Conservation (phyloP, 371 early-diverging fungal genomes). For the Mortierella sp. region DNA sequence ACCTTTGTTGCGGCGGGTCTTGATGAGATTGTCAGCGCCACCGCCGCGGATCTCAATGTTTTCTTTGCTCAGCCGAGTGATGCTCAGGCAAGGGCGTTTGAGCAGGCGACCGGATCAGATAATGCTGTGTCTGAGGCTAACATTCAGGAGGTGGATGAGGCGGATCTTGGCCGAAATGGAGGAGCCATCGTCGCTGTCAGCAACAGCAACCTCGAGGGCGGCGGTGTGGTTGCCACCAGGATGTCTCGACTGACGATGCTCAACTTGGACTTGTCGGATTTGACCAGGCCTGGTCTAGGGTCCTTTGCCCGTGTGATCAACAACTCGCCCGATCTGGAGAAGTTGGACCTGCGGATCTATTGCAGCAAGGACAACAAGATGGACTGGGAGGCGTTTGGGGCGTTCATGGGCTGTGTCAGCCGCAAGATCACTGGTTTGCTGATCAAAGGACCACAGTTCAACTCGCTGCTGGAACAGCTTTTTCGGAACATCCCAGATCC, state of each 20-base stretch:
- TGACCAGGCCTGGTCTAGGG: constrained; percentile 1
- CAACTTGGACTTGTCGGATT: background rate
- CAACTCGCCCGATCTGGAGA: background rate
- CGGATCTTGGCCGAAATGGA: background rate
- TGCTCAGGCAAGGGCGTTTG: background rate
- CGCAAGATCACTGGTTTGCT: background rate
- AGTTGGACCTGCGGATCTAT: constrained; percentile 1
- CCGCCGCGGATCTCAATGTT: background rate
- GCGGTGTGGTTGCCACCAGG: background rate
- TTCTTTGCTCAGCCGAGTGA: constrained; percentile 6
- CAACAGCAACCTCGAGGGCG: background rate
- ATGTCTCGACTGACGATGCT: constrained; percentile 10
- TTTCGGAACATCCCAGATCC: background rate
- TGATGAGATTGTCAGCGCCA: constrained; percentile 3
- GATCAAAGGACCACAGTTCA: constrained; percentile 1
- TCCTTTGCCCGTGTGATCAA: constrained; percentile 7
- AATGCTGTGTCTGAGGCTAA: background rate
- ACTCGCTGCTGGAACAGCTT: constrained; percentile 4
- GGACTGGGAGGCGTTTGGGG: background rate
- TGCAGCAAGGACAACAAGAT: background rate
- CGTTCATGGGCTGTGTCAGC: background rate
- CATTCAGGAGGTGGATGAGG: background rate
- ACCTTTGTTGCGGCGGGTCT: constrained; percentile 1
- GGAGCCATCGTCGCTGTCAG: background rate
- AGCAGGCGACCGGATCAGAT: background rate